Base-by-base conservation (phyloP, 129 eudicot genomes). In the Artemisia tridentata region DNA sequence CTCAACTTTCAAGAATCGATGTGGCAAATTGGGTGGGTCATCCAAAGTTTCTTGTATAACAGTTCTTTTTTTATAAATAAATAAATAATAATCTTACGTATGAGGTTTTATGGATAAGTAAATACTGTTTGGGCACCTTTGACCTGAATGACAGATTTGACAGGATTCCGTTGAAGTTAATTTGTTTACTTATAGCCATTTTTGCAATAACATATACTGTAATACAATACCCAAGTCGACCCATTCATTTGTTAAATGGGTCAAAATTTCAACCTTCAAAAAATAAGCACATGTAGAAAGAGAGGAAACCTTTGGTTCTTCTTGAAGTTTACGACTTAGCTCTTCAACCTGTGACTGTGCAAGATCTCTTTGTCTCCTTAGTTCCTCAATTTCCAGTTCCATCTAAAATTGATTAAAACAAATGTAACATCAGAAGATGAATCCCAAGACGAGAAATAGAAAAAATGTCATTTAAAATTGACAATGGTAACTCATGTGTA, bases 341-440 rank as follows among this genome's bases (percentile, higher is more conserved):
- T 89, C 95, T 74, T 86, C 95, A 7, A 79, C 96, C 71, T 89
- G 76, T 17, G 88, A 85, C 76, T 85, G 84, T 43, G 98, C 98
- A 52, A 72, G 84, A 82, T 92, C 98, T 75, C 98, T 80, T 82
- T 92, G 92, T 53, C 86, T 89, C 84, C 88, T 87, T 73, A 92
- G 59, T 78, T 89, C 98, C 81, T 92, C 98, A 20, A 92, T 92
- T 76, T 92, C 98, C 80, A 45, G 82, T 76, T 87, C 95, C 98
- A 92, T 92, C 98, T 92, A 68, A 68, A 41, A 54, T 7, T 1
- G 43, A 20, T 70, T 3, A 49, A 3, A 69, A 21, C 9, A 71
- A 45, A 18, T 34, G 21, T 27, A 54, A 45, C 15, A 34, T 20
- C 16, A 63, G 48, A 61, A 34, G 11, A 20, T 38, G 17, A 65